These are phyloP conservation scores for Novymonas esmeraldas DNA, from an alignment of 208 protist genomes.

Conservation along the genomic window DNA sequence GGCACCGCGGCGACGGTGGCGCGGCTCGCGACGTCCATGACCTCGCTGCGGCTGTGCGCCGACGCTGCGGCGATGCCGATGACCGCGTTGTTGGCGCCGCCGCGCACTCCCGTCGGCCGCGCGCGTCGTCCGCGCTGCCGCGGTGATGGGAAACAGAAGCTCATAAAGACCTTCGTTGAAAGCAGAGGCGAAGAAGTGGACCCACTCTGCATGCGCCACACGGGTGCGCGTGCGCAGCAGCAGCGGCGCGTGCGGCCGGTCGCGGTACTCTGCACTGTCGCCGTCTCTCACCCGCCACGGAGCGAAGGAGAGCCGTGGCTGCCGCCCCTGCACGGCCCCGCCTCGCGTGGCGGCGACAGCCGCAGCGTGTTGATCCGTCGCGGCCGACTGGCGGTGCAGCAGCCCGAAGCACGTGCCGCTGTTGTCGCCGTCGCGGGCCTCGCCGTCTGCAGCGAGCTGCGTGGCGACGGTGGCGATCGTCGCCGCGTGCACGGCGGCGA, in stretches of 20 bases:
- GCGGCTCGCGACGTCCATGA: neutral
- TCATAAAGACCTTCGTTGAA: conserved; percentile 50
- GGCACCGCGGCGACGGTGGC: neutral
- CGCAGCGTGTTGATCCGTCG: conserved; percentile 3
- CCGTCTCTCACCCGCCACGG: conserved; percentile 4
- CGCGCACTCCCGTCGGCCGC: neutral
- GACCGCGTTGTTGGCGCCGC: neutral
- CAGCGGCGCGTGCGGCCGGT: conserved; percentile 32
- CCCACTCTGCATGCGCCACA: conserved; percentile 48
- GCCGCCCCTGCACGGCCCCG: too few species aligned
- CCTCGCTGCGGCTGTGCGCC: neutral
- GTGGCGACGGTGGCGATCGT: conserved; percentile 3
- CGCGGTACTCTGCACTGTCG: neutral
- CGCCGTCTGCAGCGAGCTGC: neutral
- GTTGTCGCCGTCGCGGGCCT: neutral
- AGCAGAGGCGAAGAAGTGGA: conserved; percentile 43
- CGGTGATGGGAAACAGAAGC: conserved; percentile 41
- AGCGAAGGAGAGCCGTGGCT: conserved; percentile 12
- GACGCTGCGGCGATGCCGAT: neutral
- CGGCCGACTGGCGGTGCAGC: conserved; percentile 15
- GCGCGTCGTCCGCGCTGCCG: conserved; percentile 4
- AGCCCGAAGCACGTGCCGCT: conserved; percentile 14
- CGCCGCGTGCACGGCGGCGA: conserved; percentile 8
- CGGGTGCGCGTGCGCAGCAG: conserved; percentile 41
- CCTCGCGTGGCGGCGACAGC: neutral